Percentiles rank a stretch among this genome's conserved stretches.
Conservation (phyloP, 148 eudicot genomes). For the Hydrangea macrophylla region DNA sequence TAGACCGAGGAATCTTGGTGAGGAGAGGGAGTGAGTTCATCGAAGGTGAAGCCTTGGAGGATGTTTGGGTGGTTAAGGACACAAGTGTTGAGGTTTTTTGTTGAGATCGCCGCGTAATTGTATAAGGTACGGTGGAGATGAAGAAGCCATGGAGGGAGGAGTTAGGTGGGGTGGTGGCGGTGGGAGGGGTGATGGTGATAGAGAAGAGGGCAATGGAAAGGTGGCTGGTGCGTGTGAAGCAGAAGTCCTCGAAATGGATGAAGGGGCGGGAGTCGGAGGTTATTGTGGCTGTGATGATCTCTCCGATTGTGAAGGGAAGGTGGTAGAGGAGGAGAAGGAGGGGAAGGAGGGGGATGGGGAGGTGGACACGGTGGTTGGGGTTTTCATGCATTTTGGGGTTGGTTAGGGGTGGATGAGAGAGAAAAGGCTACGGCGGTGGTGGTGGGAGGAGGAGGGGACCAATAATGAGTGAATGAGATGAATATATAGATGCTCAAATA, state of each 20-base stretch:
- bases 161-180: constrained; percentile 38
- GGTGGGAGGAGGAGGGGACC: too few relatives aligned
- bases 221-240: constrained; percentile 77
- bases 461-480: too few relatives aligned
- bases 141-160: constrained; percentile 75
- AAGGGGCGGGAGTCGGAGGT: constrained; percentile 58
- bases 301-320: constrained; percentile 34
- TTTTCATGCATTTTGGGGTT: too few relatives aligned
- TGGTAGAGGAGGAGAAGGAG: constrained; percentile 25
- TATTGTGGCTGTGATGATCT: constrained; percentile 66
- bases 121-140: constrained; percentile 69
- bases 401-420: too few relatives aligned
- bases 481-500: too few relatives aligned
- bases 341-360: constrained; percentile 2
- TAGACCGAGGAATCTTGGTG: constrained; percentile 52
- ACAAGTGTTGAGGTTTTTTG: constrained; percentile 52
- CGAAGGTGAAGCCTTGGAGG: constrained; percentile 55
- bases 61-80: constrained; percentile 68
- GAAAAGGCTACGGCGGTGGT: too few relatives aligned
- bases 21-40: constrained; percentile 65
- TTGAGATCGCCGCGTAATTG: constrained; percentile 78
- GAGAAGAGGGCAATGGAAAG: constrained; percentile 50
- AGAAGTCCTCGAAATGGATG: constrained; percentile 89
- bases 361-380: too few relatives aligned
- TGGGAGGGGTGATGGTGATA: constrained; percentile 60